phyloP scores from a whole-genome alignment of 2,329 filamentous ascomycete genomes.

The Fusarium dimerum region DNA sequence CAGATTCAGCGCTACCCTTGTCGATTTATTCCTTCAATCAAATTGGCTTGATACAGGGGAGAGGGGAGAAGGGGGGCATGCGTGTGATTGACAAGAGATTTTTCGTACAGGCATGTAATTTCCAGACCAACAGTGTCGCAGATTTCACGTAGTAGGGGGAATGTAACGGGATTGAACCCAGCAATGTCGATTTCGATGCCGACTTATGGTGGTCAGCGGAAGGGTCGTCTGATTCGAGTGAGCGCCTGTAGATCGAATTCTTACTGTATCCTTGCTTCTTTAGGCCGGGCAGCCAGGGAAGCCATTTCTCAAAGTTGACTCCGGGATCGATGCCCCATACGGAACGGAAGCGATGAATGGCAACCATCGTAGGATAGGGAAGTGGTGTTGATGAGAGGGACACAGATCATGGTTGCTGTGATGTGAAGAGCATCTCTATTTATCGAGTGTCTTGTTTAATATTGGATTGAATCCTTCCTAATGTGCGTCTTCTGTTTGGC shows the following conservation, averaged over 20 bases:
- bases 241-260: background rate
- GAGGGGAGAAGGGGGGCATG: no score
- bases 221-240: no score
- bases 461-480: no score
- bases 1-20: no score
- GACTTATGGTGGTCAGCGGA: background rate
- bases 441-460: no score
- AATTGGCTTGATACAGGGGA: no score
- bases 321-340: slow-evolving; percentile 11
- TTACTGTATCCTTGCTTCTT: slow-evolving; percentile 16
- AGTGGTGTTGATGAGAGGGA: background rate
- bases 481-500: no score
- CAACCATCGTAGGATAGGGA: background rate
- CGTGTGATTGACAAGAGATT: no score
- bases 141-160: background rate
- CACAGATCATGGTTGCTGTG: no score
- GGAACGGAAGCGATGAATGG: slow-evolving; percentile 5
- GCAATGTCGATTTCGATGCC: background rate
- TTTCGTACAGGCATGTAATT: background rate
- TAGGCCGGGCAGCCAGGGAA: slow-evolving; percentile 7
- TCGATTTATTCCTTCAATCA: no score
- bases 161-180: background rate
- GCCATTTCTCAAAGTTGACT: slow-evolving; percentile 11
- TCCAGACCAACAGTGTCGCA: background rate
- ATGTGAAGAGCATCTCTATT: background rate